These are phyloP conservation scores for Niebla homalea DNA, from an alignment of 495 filamentous ascomycete species.

Conservation along the genomic window DNA sequence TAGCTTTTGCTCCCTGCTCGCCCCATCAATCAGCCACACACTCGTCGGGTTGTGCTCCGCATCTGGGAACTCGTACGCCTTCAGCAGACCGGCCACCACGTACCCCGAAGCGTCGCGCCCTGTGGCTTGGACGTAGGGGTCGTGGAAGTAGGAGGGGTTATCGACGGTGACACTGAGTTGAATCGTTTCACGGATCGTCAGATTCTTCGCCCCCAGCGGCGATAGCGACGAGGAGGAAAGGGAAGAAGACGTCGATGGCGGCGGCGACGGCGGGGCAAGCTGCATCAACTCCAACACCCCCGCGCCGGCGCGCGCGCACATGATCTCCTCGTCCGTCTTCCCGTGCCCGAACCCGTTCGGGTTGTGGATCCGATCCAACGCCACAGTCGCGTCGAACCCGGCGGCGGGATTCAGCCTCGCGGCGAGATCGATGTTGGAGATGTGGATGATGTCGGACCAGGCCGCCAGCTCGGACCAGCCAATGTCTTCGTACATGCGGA, in stretches of 20 bases:
- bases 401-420: slow-evolving; percentile 9
- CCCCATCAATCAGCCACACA: slow-evolving; percentile 9
- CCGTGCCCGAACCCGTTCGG: slow-evolving; percentile 48
- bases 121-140: slow-evolving; percentile 25
- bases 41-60: slow-evolving; percentile 26
- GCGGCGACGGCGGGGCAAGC: background rate
- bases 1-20: slow-evolving; percentile 29
- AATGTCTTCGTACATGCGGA: slow-evolving; percentile 31
- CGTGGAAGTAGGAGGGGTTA: slow-evolving; percentile 43
- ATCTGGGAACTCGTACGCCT: slow-evolving; percentile 23
- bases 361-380: slow-evolving; percentile 31
- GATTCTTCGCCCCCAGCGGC: slow-evolving; percentile 15
- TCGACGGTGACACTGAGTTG: slow-evolving; percentile 35
- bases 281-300: slow-evolving; percentile 24
- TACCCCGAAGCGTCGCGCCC: slow-evolving; percentile 40
- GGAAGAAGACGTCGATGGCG: too few species aligned
- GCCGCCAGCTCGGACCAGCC: slow-evolving; percentile 13
- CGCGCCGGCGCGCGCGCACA: slow-evolving; percentile 30
- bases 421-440: slow-evolving; percentile 17
- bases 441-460: slow-evolving; percentile 27
- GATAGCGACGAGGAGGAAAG: background rate
- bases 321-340: slow-evolving; percentile 29
- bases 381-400: slow-evolving; percentile 32
- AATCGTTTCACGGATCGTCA: slow-evolving; percentile 32
- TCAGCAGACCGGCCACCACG: slow-evolving; percentile 36